phyloP scores from a whole-genome alignment of 1,284 basidiomycete genomes.

The Kwoniella shivajii region DNA sequence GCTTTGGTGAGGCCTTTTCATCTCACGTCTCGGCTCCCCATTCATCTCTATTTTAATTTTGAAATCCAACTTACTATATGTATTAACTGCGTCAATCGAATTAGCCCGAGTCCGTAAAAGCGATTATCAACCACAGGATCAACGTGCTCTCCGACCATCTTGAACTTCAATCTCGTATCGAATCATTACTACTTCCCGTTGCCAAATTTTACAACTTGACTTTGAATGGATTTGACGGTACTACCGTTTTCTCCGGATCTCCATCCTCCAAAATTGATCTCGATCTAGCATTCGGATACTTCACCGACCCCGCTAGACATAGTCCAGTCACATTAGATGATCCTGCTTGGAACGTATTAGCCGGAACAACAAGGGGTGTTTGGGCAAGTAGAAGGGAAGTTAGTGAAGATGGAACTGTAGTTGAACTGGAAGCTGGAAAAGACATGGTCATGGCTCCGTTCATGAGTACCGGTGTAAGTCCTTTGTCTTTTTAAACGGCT shows the following conservation, averaged over 20 bases:
- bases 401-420: slow-evolving; percentile 24
- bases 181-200: slow-evolving; percentile 27
- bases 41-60: neutral
- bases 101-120: slow-evolving; percentile 36
- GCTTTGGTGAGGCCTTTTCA: slow-evolving; percentile 41
- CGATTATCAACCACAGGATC: slow-evolving; percentile 45
- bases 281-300: slow-evolving; percentile 25
- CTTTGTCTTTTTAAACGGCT: neutral
- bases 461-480: slow-evolving; percentile 33
- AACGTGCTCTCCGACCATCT: slow-evolving; percentile 34
- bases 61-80: too few relatives aligned
- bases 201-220: slow-evolving; percentile 37
- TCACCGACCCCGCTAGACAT: slow-evolving; percentile 38
- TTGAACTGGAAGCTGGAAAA: slow-evolving; percentile 25
- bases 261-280: slow-evolving; percentile 15
- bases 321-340: slow-evolving; percentile 30
- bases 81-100: neutral
- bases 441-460: slow-evolving; percentile 38
- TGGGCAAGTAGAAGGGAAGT: slow-evolving; percentile 33
- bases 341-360: slow-evolving; percentile 31
- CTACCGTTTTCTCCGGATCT: slow-evolving; percentile 20
- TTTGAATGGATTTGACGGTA: slow-evolving; percentile 31
- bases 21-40: neutral
- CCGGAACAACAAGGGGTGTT: slow-evolving; percentile 33
- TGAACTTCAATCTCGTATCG: slow-evolving; percentile 32